Base-by-base conservation (phyloP, 2,329 filamentous ascomycete species). In the Helotiales sp. region DNA sequence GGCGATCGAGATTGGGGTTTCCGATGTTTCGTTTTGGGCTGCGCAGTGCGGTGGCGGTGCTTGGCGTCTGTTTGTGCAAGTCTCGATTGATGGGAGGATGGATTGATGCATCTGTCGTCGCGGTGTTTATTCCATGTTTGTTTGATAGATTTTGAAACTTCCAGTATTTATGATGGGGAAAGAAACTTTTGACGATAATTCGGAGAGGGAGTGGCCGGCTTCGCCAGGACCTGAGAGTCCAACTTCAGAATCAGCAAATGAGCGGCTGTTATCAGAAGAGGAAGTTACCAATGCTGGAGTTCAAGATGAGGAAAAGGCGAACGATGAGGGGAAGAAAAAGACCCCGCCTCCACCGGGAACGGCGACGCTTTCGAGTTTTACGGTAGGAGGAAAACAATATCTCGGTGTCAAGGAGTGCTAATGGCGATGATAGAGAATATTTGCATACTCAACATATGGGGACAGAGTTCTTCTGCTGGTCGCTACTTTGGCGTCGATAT, bases 351-450 rank as follows among this genome's bases (percentile, higher is more conserved):
- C 28, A 13, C 58, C 40, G 5, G 43, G 28, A 10, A 62, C 59
- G 5, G 59, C 59, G 22, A 62, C 69, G 2, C 70, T 74, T 22
- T 67, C 55, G 15, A 61, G 74, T 58, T 76, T 72, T 26, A 40
- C 72, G 40, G 74, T 75, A 72, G 3, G 54, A 45, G 60, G 13
- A 0, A 15, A 10, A 8, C 3, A 2, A n/a, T 26, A 7, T 7
- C 7, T 8, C 15, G 26, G 5, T 6, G n/a, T 47, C 20, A n/a
- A 32, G 3, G 15, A 34, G 10, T 57, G 34, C 47, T 69, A 22
- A 69, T 45, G n/a, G 17, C 7, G 20, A 54, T 22, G 11, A 0
- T 24, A 76, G 74, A 70, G 75, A 52, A 69, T 77, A n/a, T 77
- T 76, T 30, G 65, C 69, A 17, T 76, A 75, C 52, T 72, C 74